Conservation (phyloP, 306 rosid species). For the Macrotyloma uniflorum region DNA sequence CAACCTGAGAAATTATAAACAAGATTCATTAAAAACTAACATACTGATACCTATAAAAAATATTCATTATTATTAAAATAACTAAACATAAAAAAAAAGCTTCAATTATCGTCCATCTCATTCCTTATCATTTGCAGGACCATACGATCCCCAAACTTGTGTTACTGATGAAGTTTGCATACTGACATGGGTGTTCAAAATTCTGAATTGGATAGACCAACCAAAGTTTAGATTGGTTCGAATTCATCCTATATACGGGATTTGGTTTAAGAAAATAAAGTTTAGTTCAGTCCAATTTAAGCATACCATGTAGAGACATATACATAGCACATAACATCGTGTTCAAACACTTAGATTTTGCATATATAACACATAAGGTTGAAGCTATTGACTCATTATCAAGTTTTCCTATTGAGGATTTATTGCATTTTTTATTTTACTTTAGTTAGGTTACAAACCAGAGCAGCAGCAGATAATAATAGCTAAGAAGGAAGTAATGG, state of each 20-base stretch:
- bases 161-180: slow-evolving; percentile 12
- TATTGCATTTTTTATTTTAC: slow-evolving; percentile 12
- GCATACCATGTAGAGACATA: background rate
- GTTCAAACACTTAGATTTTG: background rate
- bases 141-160: background rate
- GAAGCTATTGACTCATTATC: background rate
- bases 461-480: background rate
- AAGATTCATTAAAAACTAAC: background rate
- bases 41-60: background rate
- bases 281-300: background rate
- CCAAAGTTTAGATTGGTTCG: background rate
- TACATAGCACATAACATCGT: background rate
- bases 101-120: slow-evolving; percentile 1
- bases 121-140: slow-evolving; percentile 22
- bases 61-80: slow-evolving; percentile 3
- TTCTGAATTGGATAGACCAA: background rate
- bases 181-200: slow-evolving; percentile 13
- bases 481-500: background rate
- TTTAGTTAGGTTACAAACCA: background rate
- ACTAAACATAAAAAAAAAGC: background rate
- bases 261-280: background rate
- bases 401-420: background rate
- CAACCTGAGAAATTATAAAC: slow-evolving; percentile 59
- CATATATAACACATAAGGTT: background rate
- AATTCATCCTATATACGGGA: background rate